Evolutionary conservation across 140 eudicot genomes (phyloP).

Genomic region (Ambrosia hybrid): DNA sequence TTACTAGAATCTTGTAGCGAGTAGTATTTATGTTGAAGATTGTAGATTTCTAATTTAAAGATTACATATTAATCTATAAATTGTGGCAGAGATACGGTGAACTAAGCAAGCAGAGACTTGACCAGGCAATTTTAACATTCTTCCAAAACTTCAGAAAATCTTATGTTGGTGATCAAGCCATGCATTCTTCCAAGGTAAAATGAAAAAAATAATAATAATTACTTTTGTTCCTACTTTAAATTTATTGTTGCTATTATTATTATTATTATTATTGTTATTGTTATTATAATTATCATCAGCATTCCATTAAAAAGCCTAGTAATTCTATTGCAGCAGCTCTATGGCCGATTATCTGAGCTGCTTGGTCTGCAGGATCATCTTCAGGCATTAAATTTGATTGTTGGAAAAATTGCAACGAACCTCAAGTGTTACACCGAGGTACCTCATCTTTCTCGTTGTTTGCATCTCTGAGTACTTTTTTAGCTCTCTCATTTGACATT

Average conservation of each 20-base stretch:
- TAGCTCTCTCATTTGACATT: conserved; percentile 23
- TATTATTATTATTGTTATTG: not conserved
- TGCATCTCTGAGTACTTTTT: conserved; percentile 16
- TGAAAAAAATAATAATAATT: not conserved
- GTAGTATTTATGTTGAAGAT: not conserved
- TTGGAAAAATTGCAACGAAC: conserved; percentile 89
- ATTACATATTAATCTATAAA: conserved; percentile 24
- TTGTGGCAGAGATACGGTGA: conserved; percentile 82
- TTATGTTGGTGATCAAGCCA: conserved; percentile 91
- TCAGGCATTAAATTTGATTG: conserved; percentile 70
- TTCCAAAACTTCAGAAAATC: conserved; percentile 84
- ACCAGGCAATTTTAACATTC: conserved; percentile 86
- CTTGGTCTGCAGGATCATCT: conserved; percentile 95
- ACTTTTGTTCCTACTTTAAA: conserved; percentile 16
- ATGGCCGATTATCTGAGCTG: conserved; percentile 89
- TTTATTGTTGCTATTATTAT: not conserved
- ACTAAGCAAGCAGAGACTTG: conserved; percentile 91
- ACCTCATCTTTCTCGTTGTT: conserved; percentile 12
- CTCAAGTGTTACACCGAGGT: conserved; percentile 91
- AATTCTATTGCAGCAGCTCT: conserved; percentile 81
- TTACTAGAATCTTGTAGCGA: conserved; percentile 12
- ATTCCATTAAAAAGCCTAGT: conserved; percentile 19
- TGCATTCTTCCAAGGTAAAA: conserved; percentile 91
- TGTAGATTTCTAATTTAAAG: not conserved
- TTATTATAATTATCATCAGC: not conserved